Conservation (phyloP, 495 filamentous ascomycete genomes). For the Penicillium paradoxum region DNA sequence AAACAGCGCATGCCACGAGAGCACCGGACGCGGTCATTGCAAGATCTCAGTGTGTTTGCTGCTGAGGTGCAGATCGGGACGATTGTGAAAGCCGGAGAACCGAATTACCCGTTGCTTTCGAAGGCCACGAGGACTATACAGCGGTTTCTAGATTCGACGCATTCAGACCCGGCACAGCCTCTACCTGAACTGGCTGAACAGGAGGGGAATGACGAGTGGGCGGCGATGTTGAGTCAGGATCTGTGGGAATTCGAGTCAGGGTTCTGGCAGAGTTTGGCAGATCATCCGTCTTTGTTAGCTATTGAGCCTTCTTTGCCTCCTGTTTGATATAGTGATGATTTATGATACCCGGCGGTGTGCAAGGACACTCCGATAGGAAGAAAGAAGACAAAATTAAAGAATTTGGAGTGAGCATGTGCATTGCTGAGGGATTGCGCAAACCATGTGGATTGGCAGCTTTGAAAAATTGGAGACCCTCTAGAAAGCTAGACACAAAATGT, state of each 20-base stretch:
- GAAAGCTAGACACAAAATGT: slow-evolving; percentile 1
- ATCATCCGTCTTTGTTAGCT: slow-evolving; percentile 28
- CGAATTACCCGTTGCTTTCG: slow-evolving; percentile 31
- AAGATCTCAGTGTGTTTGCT: slow-evolving; percentile 35
- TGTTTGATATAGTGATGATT: slow-evolving; percentile 5
- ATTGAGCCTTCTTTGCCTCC: slow-evolving; percentile 20
- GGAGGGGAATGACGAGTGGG: slow-evolving; percentile 25
- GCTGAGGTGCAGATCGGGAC: slow-evolving; percentile 36
- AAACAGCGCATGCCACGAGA: slow-evolving; percentile 18
- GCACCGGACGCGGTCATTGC: slow-evolving; percentile 24
- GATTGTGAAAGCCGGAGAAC: slow-evolving; percentile 29
- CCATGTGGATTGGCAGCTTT: neutral
- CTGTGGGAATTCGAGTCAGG: slow-evolving; percentile 31
- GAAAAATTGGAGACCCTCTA: neutral
- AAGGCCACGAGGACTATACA: slow-evolving; percentile 31
- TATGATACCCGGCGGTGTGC: neutral
- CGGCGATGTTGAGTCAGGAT: slow-evolving; percentile 26
- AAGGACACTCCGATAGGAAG: neutral
- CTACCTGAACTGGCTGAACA: slow-evolving; percentile 6
- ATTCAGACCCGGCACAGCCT: slow-evolving; percentile 14
- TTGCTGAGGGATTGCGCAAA: neutral
- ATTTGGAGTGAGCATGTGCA: neutral
- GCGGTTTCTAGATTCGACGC: slow-evolving; percentile 28
- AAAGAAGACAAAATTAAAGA: neutral
- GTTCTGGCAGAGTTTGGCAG: slow-evolving; percentile 31